Base-by-base conservation (phyloP, 306 rosid genomes). In the Senna siamea region DNA sequence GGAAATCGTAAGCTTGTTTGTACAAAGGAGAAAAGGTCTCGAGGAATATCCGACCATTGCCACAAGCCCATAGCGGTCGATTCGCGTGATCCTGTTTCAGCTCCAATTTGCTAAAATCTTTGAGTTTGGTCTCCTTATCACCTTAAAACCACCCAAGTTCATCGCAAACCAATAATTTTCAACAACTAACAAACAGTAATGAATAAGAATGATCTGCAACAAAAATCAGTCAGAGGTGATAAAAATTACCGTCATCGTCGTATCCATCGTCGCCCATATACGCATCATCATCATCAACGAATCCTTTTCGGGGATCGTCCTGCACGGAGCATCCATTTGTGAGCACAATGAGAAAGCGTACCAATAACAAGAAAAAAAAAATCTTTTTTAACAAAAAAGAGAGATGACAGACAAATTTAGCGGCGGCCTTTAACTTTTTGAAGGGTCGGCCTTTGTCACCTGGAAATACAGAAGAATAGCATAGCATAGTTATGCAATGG, bases 1-100 rank as follows among this genome's bases (percentile, higher is more conserved):
- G 96, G 50, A 94, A 94, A 82, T 94, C 98, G 30, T 91, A 94
- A 54, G 98, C 98, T 78, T 94, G 98, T 64, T 94, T 91, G 73
- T 94, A 91, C 82, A 94, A 61, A 66, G 96, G 84, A 20, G 98
- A 94, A 83, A 91, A 94, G 9, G 97, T 94, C 85, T 94, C 98
- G 3, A 94, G 96, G 78, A 94, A 94, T 70, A 94, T 91, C 19
- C 96, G 88, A 7, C 98, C 97, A 82, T 93, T 91, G 57, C 86
- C 94, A 58, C 98, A 93, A 57, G 97, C 97, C 97, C 97, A 93
- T 19, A 93, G 76, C n/a, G 98, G 98, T 18, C 98, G 85, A 73
- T 89, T 93, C 2, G 11, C 14, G 18, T 94, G 97, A 81, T 94
- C 97, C 17, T 78, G 94, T 77, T 94, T 94, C 65, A 94, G 54